Evolutionary conservation across 306 rosid genomes (phyloP).

Genomic region (Inga leiocalycina): DNA sequence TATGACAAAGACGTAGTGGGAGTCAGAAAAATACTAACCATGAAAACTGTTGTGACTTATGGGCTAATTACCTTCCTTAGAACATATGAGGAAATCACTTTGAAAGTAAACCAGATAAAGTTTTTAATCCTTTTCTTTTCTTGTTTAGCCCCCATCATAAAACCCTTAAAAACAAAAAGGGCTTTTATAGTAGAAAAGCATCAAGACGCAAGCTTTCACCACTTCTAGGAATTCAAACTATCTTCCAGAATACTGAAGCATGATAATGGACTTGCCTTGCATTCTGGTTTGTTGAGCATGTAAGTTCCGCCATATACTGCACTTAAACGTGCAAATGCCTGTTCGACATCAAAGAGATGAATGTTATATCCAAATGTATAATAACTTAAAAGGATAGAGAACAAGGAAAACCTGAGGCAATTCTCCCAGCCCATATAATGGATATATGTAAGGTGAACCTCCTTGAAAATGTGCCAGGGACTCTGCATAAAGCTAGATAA

Average conservation of each 20-base stretch:
- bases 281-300: slow-evolving; percentile 86
- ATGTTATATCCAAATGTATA: slow-evolving; percentile 22
- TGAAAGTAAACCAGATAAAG: neutral
- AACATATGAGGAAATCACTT: neutral
- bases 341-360: slow-evolving; percentile 7
- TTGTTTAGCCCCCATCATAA: neutral
- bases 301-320: slow-evolving; percentile 92
- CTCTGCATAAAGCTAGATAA: slow-evolving; percentile 70
- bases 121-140: neutral
- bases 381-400: slow-evolving; percentile 26
- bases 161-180: neutral
- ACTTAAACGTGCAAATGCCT: slow-evolving; percentile 91
- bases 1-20: neutral
- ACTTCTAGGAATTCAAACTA: neutral
- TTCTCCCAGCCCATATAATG: slow-evolving; percentile 85
- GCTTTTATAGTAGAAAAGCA: neutral
- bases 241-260: slow-evolving; percentile 26
- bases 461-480: slow-evolving; percentile 91
- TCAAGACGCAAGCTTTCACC: slow-evolving; percentile 3
- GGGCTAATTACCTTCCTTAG: neutral
- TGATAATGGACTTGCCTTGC: slow-evolving; percentile 53
- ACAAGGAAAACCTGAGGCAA: slow-evolving; percentile 66
- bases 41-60: neutral
- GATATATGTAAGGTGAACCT: slow-evolving; percentile 88
- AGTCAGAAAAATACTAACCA: neutral